Percentiles rank a stretch among this genome's conserved stretches.
Conservation (phyloP, 352 stramenopile species). For the Globisporangium orthogonon region DNA sequence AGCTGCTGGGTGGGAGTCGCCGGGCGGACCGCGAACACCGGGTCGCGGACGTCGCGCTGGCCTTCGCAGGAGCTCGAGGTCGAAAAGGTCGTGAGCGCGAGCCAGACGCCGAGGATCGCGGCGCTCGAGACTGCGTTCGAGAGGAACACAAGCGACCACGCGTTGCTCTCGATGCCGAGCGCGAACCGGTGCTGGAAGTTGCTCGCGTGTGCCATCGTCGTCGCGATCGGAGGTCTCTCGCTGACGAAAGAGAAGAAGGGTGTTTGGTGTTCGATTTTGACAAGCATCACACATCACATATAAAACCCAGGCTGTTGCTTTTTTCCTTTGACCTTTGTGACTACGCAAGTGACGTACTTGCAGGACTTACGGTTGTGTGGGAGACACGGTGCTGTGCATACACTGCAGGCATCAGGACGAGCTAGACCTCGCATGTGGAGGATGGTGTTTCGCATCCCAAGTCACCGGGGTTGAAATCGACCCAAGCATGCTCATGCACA, state of each 20-base stretch:
- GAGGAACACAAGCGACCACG: slow-evolving; percentile 5
- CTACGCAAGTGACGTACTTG: too few relatives aligned
- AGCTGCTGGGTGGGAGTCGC: not conserved
- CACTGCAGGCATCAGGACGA: too few relatives aligned
- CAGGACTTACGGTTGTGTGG: too few relatives aligned
- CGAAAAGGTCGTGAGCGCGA: not conserved
- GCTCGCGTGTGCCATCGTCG: not conserved
- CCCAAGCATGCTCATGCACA: too few relatives aligned
- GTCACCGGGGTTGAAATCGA: too few relatives aligned
- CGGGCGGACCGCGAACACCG: not conserved
- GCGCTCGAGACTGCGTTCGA: not conserved
- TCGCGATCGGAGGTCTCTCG: too few relatives aligned
- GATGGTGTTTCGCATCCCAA: too few relatives aligned
- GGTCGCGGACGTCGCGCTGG: not conserved
- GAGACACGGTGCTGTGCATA: too few relatives aligned
- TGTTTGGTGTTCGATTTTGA: not conserved
- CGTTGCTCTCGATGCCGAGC: slow-evolving; percentile 2
- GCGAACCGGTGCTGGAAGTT: slow-evolving; percentile 9
- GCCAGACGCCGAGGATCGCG: slow-evolving; percentile 2
- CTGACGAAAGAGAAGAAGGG: not conserved
- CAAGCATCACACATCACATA: not conserved
- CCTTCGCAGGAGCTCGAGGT: not conserved
- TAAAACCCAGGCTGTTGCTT: too few relatives aligned
- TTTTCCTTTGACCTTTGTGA: too few relatives aligned
- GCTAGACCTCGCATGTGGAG: too few relatives aligned